Percentiles rank a stretch among this genome's conserved stretches.
Conservation (phyloP, 768 basidiomycete species). For the Scleroderma bovista region DNA sequence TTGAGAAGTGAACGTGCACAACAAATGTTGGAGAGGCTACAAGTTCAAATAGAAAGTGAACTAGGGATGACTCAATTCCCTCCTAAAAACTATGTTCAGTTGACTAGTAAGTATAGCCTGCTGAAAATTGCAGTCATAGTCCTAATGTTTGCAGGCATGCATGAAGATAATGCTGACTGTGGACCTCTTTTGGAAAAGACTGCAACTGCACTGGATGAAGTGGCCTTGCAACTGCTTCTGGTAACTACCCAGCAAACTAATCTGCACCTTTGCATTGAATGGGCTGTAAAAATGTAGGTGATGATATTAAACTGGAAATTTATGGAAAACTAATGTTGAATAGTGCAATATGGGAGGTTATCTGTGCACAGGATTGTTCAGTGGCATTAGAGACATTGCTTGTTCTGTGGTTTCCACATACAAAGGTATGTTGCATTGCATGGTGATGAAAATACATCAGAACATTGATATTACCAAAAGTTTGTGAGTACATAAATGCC, state of each 20-base stretch:
- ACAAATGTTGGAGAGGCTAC: neutral
- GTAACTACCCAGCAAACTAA: neutral
- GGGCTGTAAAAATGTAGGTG: neutral
- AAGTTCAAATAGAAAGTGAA: neutral
- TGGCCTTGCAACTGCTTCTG: neutral
- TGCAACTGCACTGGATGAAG: neutral
- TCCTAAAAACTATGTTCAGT: neutral
- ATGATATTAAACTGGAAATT: neutral
- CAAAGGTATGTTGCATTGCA: neutral
- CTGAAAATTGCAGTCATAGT: neutral
- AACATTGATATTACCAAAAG: too few species aligned
- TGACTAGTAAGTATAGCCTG: neutral
- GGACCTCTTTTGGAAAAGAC: neutral
- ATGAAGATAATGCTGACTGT: neutral
- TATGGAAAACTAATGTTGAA: neutral
- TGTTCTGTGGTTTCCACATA: neutral
- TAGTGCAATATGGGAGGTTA: too few species aligned
- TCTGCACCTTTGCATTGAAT: neutral
- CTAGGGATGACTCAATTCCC: neutral
- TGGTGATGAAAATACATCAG: neutral
- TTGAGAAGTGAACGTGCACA: constrained; percentile 12
- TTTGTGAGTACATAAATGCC: too few species aligned
- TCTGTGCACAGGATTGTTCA: neutral
- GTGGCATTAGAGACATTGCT: neutral
- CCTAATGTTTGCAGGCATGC: neutral